A percentile compares a stretch with the other conserved stretches of the same genome.
Conservation (phyloP, 257 asterid genomes). For the Rauvolfia tetraphylla region DNA sequence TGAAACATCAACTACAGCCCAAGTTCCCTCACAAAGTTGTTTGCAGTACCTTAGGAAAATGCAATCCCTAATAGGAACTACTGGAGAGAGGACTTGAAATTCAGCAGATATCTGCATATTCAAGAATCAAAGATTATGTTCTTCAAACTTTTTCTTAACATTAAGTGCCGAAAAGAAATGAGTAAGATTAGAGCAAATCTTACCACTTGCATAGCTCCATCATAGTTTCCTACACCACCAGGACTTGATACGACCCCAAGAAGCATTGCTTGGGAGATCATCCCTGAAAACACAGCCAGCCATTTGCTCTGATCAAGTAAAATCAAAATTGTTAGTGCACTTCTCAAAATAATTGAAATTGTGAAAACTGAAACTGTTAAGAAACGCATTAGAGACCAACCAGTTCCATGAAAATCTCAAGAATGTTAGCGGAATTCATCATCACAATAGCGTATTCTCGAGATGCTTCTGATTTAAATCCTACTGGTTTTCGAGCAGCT, state of each 20-base stretch:
- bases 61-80: too few relatives aligned
- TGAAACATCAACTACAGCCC: constrained; percentile 53
- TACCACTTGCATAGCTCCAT: background rate
- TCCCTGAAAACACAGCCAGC: background rate
- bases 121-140: too few relatives aligned
- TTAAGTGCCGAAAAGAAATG: too few relatives aligned
- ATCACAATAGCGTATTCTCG: constrained; percentile 46
- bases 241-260: background rate
- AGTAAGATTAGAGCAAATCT: too few relatives aligned
- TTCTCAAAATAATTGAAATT: background rate
- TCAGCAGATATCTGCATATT: too few relatives aligned
- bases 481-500: constrained; percentile 43
- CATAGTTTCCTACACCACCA: background rate
- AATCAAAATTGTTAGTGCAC: background rate
- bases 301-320: background rate
- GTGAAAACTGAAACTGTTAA: background rate
- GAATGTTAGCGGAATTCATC: constrained; percentile 47
- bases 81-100: too few relatives aligned
- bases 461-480: constrained; percentile 49
- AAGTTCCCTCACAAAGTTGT: constrained; percentile 31
- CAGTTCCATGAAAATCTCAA: constrained; percentile 56
- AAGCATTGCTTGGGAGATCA: background rate
- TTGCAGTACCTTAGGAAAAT: constrained; percentile 31
- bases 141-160: too few relatives aligned
- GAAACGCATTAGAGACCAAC: constrained; percentile 17